These are phyloP conservation scores for Populus deltoides DNA, from an alignment of 345 rosid species.

Conservation along the genomic window DNA sequence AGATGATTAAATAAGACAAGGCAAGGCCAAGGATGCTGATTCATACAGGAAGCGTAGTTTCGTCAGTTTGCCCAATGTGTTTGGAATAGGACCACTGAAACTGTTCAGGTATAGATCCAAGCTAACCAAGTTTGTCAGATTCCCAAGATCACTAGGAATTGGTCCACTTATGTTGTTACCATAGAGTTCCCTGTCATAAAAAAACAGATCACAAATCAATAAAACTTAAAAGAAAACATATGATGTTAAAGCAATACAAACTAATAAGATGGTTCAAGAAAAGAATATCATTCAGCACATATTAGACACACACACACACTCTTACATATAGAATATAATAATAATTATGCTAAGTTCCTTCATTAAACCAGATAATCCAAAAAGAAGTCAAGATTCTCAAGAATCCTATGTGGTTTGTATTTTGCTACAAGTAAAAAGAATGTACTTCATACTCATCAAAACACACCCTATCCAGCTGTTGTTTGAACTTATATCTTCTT, in stretches of 20 bases:
- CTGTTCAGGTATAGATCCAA: conserved; percentile 45
- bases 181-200: conserved; percentile 35
- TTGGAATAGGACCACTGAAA: conserved; percentile 39
- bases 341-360: too few relatives aligned
- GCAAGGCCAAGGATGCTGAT: conserved; percentile 9
- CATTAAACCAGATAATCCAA: too few relatives aligned
- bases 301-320: neutral
- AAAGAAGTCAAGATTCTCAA: too few relatives aligned
- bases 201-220: neutral
- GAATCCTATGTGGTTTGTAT: too few relatives aligned
- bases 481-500: neutral
- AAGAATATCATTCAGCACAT: neutral
- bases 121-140: conserved; percentile 40
- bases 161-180: conserved; percentile 40
- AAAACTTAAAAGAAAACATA: neutral
- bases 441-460: neutral
- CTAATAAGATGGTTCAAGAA: neutral
- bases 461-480: neutral
- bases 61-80: conserved; percentile 34
- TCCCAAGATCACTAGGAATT: conserved; percentile 38
- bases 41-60: conserved; percentile 38
- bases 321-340: too few relatives aligned
- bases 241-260: neutral
- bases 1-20: neutral
- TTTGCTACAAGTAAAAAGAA: neutral